Evolutionary conservation across 2,329 filamentous ascomycete species (phyloP).

Genomic region (Stachybotrys chlorohalonatus): DNA sequence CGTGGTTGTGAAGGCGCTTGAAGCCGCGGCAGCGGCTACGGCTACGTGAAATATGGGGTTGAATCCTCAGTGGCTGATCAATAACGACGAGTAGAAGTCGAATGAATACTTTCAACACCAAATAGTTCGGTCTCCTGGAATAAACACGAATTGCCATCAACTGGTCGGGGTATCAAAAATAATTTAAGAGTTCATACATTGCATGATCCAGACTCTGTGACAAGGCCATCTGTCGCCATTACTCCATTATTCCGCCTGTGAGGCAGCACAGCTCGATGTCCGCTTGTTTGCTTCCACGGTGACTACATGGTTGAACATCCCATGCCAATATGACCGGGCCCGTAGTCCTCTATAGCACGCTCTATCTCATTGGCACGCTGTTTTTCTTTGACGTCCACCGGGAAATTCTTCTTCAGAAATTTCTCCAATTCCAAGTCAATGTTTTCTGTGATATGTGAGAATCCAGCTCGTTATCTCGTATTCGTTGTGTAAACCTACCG

Average conservation of each 20-base stretch:
- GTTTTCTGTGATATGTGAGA: conserved; percentile 37
- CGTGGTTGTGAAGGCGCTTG: conserved; percentile 61
- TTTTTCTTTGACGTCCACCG: conserved; percentile 59
- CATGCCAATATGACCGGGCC: conserved; percentile 51
- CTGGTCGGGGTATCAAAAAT: background rate
- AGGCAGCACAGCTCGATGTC: too few relatives aligned
- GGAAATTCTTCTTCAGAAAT: conserved; percentile 69
- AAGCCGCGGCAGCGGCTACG: conserved; percentile 35
- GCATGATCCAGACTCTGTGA: background rate
- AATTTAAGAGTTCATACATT: background rate
- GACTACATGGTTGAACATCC: conserved; percentile 53
- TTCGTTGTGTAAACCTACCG: conserved; percentile 30
- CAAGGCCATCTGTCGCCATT: background rate
- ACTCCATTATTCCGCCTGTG: background rate
- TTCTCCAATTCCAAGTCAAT: conserved; percentile 59
- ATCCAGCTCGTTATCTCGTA: background rate
- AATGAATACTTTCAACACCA: too few relatives aligned
- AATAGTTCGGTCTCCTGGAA: background rate
- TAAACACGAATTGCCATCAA: background rate
- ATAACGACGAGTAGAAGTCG: too few relatives aligned
- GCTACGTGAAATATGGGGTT: background rate
- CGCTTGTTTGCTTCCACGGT: background rate
- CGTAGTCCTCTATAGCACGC: conserved; percentile 64
- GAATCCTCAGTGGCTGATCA: background rate
- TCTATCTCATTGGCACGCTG: conserved; percentile 65